Evolutionary conservation across 345 rosid genomes (phyloP).

Genomic region (Reutealis trisperma): DNA sequence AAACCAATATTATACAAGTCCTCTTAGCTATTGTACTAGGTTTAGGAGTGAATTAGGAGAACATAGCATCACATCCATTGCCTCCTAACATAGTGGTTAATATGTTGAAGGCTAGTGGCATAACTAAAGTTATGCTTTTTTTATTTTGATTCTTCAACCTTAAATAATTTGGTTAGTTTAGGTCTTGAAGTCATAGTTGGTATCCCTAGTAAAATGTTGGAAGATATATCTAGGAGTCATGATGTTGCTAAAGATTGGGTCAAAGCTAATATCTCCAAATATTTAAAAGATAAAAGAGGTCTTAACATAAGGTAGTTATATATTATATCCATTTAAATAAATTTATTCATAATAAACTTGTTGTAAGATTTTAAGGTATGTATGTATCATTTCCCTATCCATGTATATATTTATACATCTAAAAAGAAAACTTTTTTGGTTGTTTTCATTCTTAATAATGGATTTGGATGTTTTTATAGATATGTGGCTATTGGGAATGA

Average conservation of each 20-base stretch:
- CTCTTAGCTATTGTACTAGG: conserved; percentile 14
- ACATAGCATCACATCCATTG: conserved; percentile 61
- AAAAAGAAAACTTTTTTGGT: too few relatives aligned
- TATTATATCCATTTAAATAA: too few relatives aligned
- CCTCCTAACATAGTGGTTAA: conserved; percentile 52
- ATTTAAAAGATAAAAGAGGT: conserved; percentile 29
- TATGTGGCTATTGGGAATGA: conserved; percentile 91
- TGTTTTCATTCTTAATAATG: too few relatives aligned
- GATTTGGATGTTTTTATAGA: conserved; percentile 28
- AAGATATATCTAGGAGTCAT: conserved; percentile 29
- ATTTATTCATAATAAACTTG: too few relatives aligned
- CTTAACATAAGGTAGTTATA: conserved; percentile 63
- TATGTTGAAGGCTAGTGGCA: conserved; percentile 72
- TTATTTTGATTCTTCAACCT: conserved; percentile 60
- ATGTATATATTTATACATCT: too few relatives aligned
- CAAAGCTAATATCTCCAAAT: conserved; percentile 51
- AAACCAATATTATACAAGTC: conserved; percentile 26
- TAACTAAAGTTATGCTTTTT: conserved; percentile 75
- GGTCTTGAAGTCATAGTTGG: conserved; percentile 78
- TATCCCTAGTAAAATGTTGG: conserved; percentile 66
- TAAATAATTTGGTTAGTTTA: conserved; percentile 50
- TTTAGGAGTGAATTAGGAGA: conserved; percentile 86
- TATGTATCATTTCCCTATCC: too few relatives aligned
- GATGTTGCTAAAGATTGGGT: conserved; percentile 70
- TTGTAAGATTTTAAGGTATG: too few relatives aligned